A percentile compares a stretch with the other conserved stretches of the same genome.
Evolutionary conservation across 257 asterid species (phyloP).

Genomic region (Haberlea rhodopensis): DNA sequence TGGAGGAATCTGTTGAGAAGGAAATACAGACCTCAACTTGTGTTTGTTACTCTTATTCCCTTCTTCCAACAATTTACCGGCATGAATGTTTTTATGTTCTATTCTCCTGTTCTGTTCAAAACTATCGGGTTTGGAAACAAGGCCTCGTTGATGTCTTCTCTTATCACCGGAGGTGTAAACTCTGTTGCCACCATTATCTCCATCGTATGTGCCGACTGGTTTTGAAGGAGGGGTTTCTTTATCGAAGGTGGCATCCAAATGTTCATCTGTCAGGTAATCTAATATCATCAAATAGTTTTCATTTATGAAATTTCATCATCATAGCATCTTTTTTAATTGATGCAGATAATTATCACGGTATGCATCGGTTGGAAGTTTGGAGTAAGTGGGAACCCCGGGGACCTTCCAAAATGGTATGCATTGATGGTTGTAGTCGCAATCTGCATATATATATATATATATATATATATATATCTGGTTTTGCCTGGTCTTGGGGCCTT

Average conservation of each 20-base stretch:
- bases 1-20: conserved; percentile 36
- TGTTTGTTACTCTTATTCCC: conserved; percentile 42
- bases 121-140: conserved; percentile 46
- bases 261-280: conserved; percentile 27
- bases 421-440: conserved; percentile 11
- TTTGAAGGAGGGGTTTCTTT: conserved; percentile 35
- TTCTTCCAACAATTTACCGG: conserved; percentile 67
- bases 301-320: too few species aligned
- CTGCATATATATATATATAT: conserved; percentile 25
- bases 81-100: conserved; percentile 61
- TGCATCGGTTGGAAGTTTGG: conserved; percentile 29
- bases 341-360: conserved; percentile 9
- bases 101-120: conserved; percentile 56
- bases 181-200: conserved; percentile 43
- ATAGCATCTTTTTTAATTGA: too few species aligned
- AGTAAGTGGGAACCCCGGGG: conserved; percentile 9
- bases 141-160: conserved; percentile 46
- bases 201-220: conserved; percentile 38
- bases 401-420: conserved; percentile 12
- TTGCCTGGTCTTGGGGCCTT: conserved; percentile 42
- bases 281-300: too few species aligned
- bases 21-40: conserved; percentile 50
- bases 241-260: conserved; percentile 33
- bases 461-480: conserved; percentile 25
- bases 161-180: conserved; percentile 46